Evolutionary conservation across 2,329 filamentous ascomycete genomes (phyloP), one percentile per base, ranked within the genome.

Genomic region (Colletotrichum liriopes): DNA sequence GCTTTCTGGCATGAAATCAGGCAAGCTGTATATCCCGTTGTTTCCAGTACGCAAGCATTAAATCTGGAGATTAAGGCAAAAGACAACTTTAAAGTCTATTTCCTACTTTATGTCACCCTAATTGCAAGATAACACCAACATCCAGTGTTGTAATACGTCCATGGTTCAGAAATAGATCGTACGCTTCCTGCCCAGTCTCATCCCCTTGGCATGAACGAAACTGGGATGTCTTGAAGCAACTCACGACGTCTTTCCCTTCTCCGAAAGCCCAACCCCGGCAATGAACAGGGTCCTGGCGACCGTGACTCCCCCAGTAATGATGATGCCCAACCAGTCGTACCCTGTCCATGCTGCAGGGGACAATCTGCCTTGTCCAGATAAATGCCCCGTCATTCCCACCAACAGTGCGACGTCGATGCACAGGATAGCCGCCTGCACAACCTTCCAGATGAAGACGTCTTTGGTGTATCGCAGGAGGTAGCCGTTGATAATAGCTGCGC

Each of bases 401-500:
- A 78, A 67, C 0, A 74, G 70, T 0, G 73, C 68, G n/a, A 75
- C 35, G n/a, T 78, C 76, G 16, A 75, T 74, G 1, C 76, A 39
- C 56, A 77, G 49, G 11, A 77, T 74, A 35, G 75, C 70, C 1
- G 72, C 61, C 63, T 77, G 76, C 18, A 74, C 62, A 16, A 74
- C 51, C 45, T 74, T 74, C 76, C 76, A 77, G 1, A 76, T 66
- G 1, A 61, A 37, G 0, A 77, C 45, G 23, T 78, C 75, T 2
- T 66, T 26, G 0, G 76, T 72, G 14, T 73, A 20, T 20, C 43
- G 16, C 16, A 45, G 43, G 8, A 45, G 43, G 43, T 45, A 45
- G 18, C 43, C 43, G 3, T 74, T 66, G 14, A 76, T 55, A 29
- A 74, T 65, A 1, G 74, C 75, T 23, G 74, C 56, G 41, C 75